A percentile compares a stretch with the other conserved stretches of the same genome.
Conservation (phyloP, 2,329 filamentous ascomycete genomes). For the Calonectria honghensis region DNA sequence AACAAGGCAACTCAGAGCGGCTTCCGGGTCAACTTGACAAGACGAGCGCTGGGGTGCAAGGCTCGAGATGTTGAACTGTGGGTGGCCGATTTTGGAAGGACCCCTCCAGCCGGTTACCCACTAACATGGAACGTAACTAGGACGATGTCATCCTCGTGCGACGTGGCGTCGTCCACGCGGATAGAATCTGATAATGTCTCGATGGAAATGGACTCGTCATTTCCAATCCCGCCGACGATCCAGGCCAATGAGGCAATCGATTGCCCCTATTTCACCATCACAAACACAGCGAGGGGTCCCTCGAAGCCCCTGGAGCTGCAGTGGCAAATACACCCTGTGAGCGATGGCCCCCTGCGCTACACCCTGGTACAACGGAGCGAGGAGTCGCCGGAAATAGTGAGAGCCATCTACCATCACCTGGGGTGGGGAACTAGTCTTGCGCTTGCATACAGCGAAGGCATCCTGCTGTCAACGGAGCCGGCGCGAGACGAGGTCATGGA, state of each 20-base stretch:
- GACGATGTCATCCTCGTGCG: neutral
- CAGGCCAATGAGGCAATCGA: neutral
- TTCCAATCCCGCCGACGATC: neutral
- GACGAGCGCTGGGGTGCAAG: neutral
- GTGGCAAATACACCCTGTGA: slow-evolving; percentile 17
- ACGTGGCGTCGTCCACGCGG: neutral
- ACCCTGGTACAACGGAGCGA: slow-evolving; percentile 13
- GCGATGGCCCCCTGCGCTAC: slow-evolving; percentile 17
- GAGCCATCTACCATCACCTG: slow-evolving; percentile 13
- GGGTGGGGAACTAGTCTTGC: slow-evolving; percentile 14
- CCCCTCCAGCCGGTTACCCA: neutral
- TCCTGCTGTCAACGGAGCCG: slow-evolving; percentile 7
- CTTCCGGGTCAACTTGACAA: neutral
- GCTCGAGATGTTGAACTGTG: slow-evolving; percentile 6
- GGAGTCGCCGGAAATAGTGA: neutral
- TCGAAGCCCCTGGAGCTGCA: neutral
- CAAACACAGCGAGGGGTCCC: neutral
- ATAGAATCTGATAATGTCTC: slow-evolving; percentile 1
- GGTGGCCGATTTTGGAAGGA: neutral
- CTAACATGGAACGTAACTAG: neutral
- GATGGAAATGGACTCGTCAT: neutral
- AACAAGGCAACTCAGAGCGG: too few species aligned
- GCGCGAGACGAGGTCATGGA: slow-evolving; percentile 18
- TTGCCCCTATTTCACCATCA: slow-evolving; percentile 9
- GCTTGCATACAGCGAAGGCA: slow-evolving; percentile 19